Conservation (phyloP, 1,139 yeast species). For the Pichia sp. region DNA sequence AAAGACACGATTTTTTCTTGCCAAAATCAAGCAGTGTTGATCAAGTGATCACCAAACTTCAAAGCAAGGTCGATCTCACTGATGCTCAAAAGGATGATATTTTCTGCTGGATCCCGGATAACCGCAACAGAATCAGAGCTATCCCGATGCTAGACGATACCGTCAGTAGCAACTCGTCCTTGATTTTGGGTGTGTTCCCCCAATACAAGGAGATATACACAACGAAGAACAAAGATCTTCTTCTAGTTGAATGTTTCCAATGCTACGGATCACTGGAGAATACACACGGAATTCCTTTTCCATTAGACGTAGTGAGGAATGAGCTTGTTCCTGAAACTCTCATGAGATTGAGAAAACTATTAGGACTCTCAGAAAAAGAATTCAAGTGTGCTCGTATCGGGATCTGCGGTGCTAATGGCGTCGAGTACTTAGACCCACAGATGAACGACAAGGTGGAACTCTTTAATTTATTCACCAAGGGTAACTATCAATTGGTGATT, state of each 20-base stretch:
- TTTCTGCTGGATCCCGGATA: constrained; percentile 51
- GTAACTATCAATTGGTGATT: constrained; percentile 46
- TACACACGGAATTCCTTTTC: constrained; percentile 85
- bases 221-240: constrained; percentile 13
- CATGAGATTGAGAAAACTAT: constrained; percentile 53
- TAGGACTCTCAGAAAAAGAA: constrained; percentile 75
- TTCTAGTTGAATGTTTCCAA: constrained; percentile 52
- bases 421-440: neutral
- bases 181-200: constrained; percentile 32
- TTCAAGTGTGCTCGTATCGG: constrained; percentile 71
- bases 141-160: constrained; percentile 33
- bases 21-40: constrained; percentile 52
- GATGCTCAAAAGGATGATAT: constrained; percentile 43
- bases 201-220: constrained; percentile 26
- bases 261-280: constrained; percentile 65
- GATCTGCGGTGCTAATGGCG: constrained; percentile 18
- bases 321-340: constrained; percentile 64
- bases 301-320: constrained; percentile 57
- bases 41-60: constrained; percentile 51
- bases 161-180: constrained; percentile 18
- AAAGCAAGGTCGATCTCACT: constrained; percentile 47
- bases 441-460: constrained; percentile 34
- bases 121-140: constrained; percentile 34
- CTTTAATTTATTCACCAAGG: constrained; percentile 39
- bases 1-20: constrained; percentile 61